Percentiles rank a stretch among this genome's conserved stretches.
Conservation (phyloP, 257 asterid species). For the Ajuga chamaepitys region DNA sequence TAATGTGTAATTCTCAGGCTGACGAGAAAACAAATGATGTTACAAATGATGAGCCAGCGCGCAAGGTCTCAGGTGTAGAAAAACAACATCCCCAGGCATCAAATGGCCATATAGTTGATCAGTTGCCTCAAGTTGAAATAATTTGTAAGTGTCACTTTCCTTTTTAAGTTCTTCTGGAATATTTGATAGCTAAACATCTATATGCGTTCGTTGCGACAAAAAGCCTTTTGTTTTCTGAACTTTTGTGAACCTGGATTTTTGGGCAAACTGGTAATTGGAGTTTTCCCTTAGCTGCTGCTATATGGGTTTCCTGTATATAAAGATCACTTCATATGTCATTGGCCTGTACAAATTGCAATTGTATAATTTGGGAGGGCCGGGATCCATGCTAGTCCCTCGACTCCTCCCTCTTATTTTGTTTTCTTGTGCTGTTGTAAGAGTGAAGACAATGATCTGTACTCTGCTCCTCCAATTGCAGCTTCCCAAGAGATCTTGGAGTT, state of each 20-base stretch:
- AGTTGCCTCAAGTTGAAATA: conserved; percentile 50
- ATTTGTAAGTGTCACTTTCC: conserved; percentile 49
- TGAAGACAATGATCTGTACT: not conserved
- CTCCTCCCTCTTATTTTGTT: not conserved
- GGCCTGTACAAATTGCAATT: too few species aligned
- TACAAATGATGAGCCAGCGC: conserved; percentile 39
- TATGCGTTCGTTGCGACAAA: not conserved
- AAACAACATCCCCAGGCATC: conserved; percentile 33
- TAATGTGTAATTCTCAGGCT: conserved; percentile 39
- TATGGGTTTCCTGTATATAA: too few species aligned
- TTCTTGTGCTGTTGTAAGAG: not conserved
- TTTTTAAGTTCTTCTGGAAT: conserved; percentile 7
- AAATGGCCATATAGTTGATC: conserved; percentile 30
- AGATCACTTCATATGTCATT: too few species aligned
- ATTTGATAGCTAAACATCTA: not conserved
- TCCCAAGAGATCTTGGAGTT: conserved; percentile 45
- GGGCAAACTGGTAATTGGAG: not conserved
- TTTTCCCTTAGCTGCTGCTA: too few species aligned
- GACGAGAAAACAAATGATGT: conserved; percentile 36
- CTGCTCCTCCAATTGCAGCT: conserved; percentile 40
- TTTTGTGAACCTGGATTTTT: not conserved
- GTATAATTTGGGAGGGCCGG: too few species aligned
- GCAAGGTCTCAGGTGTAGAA: conserved; percentile 37
- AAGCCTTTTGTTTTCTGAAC: not conserved
- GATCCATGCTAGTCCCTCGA: too few species aligned